Base-by-base conservation (phyloP, 108 stramenopile species). In the Licmophora abbreviata region DNA sequence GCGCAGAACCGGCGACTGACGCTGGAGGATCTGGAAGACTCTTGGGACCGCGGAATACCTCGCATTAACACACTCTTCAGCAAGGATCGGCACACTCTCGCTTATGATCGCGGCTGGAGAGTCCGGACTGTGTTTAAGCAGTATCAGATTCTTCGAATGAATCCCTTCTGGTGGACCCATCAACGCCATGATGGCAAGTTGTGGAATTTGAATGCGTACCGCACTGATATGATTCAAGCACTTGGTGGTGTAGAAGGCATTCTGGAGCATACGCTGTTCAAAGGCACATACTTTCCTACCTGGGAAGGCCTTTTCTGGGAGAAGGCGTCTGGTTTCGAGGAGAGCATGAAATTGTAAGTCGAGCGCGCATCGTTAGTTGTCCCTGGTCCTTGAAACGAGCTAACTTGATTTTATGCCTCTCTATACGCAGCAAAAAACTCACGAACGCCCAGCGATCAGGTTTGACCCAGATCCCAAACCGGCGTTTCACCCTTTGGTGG, bases 231-330 rank as follows among this genome's bases (percentile, higher is more conserved):
- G 90, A 99, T 99, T 51, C 98, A 99, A 73, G 95, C 98, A 28
- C 72, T 99, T 12, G 98, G 98, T 41, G 98, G 98, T 24, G 95
- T 99, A 8, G 96, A 99, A 61, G 96, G 96, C 35, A 97, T 99
- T 54, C 68, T 99, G 45, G 98, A 99, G 71, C 98, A 99, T 77
- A 99, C 96, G 30, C 74, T 99, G 23, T 99, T 99, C 78, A 97
- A 97, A 66, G 98, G 98, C 21, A 99, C 98, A 0, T 97, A 97
- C 64, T 99, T 99, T 68, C 95, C 95, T 29, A 97, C 98, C n/a
- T 99, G 98, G 98, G 98, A 99, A 66, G 98, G 98, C 66, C 82
- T 99, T 3, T 99, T 99, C 66, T 99, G 98, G 98, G 98, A 99
- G 76, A 99, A 97, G 66, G 93, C 97, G 6, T 95, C 92, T 54